A percentile compares a stretch with the other conserved stretches of the same genome.
These are phyloP conservation scores for Eutrema heterophyllum DNA, from an alignment of 345 rosid species.

Conservation along the genomic window DNA sequence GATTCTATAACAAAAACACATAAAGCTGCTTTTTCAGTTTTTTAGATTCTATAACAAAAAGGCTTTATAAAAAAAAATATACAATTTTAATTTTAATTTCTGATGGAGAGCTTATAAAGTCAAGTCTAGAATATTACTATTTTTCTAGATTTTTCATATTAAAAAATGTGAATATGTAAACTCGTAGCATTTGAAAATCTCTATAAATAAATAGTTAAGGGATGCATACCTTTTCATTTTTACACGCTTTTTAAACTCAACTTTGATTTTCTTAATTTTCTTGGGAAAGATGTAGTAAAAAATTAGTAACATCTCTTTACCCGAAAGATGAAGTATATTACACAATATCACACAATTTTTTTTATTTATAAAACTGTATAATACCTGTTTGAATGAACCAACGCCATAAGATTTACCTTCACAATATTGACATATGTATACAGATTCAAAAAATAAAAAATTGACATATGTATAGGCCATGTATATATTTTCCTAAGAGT, in stretches of 20 bases:
- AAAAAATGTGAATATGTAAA: not conserved
- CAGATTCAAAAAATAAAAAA: not conserved
- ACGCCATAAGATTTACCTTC: not conserved
- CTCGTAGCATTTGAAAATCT: not conserved
- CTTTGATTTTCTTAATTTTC: not conserved
- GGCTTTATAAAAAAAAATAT: no score
- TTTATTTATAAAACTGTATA: not conserved
- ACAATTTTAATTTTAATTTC: not conserved
- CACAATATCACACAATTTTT: no score
- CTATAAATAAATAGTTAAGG: not conserved
- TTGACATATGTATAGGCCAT: not conserved
- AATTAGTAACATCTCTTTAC: not conserved
- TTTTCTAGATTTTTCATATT: not conserved
- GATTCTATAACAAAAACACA: not conserved
- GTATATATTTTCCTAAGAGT: not conserved
- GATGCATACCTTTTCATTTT: no score
- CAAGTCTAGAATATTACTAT: not conserved
- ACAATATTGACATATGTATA: not conserved
- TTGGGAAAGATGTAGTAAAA: not conserved
- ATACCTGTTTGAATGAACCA: not conserved
- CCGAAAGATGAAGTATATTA: not conserved
- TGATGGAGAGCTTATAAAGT: conserved; percentile 4
- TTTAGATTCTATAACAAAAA: conserved; percentile 11
- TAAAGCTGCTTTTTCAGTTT: conserved; percentile 4
- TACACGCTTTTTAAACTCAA: not conserved